Conservation (phyloP, 805 yeast genomes). For the Ogataea philodendri region DNA sequence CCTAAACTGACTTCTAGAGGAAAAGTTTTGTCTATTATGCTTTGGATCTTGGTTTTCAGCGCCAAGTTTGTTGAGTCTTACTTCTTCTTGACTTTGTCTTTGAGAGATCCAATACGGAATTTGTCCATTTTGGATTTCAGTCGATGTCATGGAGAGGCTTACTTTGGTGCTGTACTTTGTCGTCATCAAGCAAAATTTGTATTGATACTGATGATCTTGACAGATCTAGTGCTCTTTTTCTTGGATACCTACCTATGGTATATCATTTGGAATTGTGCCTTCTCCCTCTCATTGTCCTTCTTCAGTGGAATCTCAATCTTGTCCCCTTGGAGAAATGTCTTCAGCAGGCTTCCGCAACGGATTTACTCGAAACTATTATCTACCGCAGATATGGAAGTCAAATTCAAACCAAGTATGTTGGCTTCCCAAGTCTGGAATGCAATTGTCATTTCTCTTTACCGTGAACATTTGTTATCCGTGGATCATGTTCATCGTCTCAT, state of each 20-base stretch:
- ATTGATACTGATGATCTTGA: constrained; percentile 39
- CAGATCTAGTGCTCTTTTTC: constrained; percentile 50
- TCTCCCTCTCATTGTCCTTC: constrained; percentile 48
- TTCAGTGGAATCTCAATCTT: constrained; percentile 52
- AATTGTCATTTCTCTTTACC: constrained; percentile 49
- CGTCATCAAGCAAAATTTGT: constrained; percentile 41
- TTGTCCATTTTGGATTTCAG: constrained; percentile 42
- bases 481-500: constrained; percentile 43
- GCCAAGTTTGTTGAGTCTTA: constrained; percentile 55
- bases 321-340: constrained; percentile 59
- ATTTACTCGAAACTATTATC: constrained; percentile 48
- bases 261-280: constrained; percentile 51
- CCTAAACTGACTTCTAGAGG: constrained; percentile 40
- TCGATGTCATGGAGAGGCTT: constrained; percentile 44
- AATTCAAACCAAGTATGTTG: constrained; percentile 39
- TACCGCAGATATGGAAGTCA: constrained; percentile 44
- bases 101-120: constrained; percentile 51
- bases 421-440: constrained; percentile 56
- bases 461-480: constrained; percentile 50
- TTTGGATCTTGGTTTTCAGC: constrained; percentile 48
- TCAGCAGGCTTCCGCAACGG: constrained; percentile 49
- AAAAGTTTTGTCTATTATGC: constrained; percentile 39
- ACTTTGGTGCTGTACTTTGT: constrained; percentile 43
- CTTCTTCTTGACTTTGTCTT: constrained; percentile 50
- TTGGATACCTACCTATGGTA: constrained; percentile 60